Conservation (phyloP, 495 filamentous ascomycete genomes). For the Xylaria longipes region DNA sequence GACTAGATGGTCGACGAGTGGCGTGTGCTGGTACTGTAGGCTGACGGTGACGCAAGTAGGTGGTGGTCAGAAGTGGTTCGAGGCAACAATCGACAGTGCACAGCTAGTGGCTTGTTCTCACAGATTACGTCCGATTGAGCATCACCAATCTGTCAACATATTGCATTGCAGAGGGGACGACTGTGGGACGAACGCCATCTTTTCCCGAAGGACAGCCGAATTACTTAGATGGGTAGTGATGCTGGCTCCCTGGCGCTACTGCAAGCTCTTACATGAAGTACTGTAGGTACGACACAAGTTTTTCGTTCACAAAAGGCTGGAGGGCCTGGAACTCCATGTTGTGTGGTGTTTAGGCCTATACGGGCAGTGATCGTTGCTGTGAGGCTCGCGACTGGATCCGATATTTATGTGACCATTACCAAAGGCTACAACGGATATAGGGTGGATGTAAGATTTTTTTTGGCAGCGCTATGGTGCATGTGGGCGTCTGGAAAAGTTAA, state of each 20-base stretch:
- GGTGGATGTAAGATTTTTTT: background rate
- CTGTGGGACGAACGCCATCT: background rate
- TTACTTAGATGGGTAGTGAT: background rate
- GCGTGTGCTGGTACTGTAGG: background rate
- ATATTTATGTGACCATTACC: background rate
- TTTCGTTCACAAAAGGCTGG: background rate
- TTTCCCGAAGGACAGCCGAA: slow-evolving; percentile 12
- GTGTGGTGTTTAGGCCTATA: background rate
- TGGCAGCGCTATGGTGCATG: background rate
- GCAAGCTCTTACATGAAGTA: slow-evolving; percentile 24
- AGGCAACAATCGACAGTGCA: slow-evolving; percentile 16
- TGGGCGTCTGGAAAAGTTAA: background rate
- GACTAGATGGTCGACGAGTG: background rate
- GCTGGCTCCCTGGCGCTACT: slow-evolving; percentile 11
- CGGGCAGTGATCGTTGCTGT: slow-evolving; percentile 12
- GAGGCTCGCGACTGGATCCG: slow-evolving; percentile 8
- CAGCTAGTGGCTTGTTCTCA: background rate
- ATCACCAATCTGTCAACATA: background rate
- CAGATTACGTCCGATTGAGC: background rate
- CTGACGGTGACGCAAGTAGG: slow-evolving; percentile 21
- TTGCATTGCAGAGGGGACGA: background rate
- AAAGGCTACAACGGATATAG: background rate
- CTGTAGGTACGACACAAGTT: slow-evolving; percentile 5
- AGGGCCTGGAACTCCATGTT: background rate
- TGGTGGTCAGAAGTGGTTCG: background rate